Conservation (phyloP, 805 yeast genomes). For the Wickerhamiella hasegawae region DNA sequence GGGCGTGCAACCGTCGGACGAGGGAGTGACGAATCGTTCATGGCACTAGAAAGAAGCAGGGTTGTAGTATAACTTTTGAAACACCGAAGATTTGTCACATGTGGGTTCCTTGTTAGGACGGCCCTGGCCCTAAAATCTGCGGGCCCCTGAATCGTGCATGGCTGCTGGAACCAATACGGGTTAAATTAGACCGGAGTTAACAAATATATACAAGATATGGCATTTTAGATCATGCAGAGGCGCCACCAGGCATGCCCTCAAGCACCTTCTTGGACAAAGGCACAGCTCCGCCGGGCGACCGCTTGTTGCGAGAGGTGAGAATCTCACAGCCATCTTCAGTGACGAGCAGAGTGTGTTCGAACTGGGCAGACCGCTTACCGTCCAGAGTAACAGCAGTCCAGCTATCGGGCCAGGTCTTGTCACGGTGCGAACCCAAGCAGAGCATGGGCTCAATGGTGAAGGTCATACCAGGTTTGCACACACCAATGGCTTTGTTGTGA, state of each 20-base stretch:
- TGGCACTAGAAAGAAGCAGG: no score
- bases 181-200: neutral
- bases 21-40: neutral
- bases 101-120: no score
- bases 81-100: no score
- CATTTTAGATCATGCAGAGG: no score
- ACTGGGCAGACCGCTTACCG: constrained; percentile 83
- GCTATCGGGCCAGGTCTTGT: constrained; percentile 87
- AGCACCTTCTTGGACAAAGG: constrained; percentile 12
- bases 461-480: constrained; percentile 89
- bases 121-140: no score
- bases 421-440: constrained; percentile 66
- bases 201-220: no score
- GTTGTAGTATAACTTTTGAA: no score
- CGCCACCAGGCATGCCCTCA: constrained; percentile 1
- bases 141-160: no score
- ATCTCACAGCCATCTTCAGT: constrained; percentile 91
- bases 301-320: constrained; percentile 61
- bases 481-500: constrained; percentile 81
- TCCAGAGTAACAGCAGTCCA: constrained; percentile 93
- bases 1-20: constrained; percentile 5
- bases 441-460: constrained; percentile 98
- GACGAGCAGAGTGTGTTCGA: constrained; percentile 77
- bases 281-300: constrained; percentile 77
- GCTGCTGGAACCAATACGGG: neutral